Percentiles rank a stretch among this genome's conserved stretches.
phyloP scores from a whole-genome alignment of 305 asterid species.

The Petunia hybrid region DNA sequence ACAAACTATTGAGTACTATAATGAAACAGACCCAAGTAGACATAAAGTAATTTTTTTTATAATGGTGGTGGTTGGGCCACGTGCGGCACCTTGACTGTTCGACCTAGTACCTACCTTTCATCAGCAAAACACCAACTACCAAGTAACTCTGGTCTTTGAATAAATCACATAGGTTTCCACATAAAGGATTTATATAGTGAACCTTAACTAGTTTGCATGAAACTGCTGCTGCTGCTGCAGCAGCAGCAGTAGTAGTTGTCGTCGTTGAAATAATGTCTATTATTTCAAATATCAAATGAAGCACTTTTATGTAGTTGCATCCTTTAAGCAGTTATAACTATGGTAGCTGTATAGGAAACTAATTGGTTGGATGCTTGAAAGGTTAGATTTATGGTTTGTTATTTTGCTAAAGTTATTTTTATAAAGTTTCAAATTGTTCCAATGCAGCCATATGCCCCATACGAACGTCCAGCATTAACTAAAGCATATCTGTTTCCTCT shows the following conservation, averaged over 20 bases:
- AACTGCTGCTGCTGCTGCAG: too few relatives aligned
- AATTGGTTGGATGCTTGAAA: not conserved
- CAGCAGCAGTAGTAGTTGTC: not conserved
- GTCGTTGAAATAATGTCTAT: not conserved
- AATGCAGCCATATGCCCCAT: conserved; percentile 83
- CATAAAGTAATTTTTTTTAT: too few relatives aligned
- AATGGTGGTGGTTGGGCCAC: too few relatives aligned
- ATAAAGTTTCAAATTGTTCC: conserved; percentile 21
- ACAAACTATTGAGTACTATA: not conserved
- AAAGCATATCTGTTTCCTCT: conserved; percentile 84
- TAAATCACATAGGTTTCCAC: not conserved
- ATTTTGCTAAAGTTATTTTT: not conserved
- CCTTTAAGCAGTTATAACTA: not conserved
- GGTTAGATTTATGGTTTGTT: not conserved
- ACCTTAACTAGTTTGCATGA: conserved; percentile 6
- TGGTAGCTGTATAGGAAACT: conserved; percentile 5
- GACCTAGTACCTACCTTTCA: too few relatives aligned
- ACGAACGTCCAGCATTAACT: conserved; percentile 96
- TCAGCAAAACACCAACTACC: too few relatives aligned
- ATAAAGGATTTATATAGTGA: not conserved
- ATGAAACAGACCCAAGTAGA: not conserved
- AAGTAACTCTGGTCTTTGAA: too few relatives aligned
- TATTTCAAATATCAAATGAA: not conserved
- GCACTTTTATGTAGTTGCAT: not conserved
- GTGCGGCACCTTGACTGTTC: too few relatives aligned